Evolutionary conservation across 768 basidiomycete genomes (phyloP), one percentile per base, ranked within the genome.

Genomic region (Auricularia sp.): DNA sequence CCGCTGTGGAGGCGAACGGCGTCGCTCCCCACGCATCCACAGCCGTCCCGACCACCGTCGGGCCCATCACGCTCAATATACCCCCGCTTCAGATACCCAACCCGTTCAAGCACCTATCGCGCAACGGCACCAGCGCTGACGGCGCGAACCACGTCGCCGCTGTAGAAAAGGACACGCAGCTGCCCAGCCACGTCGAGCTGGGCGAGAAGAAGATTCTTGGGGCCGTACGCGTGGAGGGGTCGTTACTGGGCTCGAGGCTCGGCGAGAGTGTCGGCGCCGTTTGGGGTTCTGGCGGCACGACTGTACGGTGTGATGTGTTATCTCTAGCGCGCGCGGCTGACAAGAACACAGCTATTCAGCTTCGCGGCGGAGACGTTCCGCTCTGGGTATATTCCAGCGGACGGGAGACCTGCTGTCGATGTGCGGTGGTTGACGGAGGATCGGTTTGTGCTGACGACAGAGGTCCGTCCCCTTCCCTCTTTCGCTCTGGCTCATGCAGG

Each of bases 21-120:
- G 68, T 84, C 59, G 75, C 76, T 29, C 70, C 74, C 6, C 72
- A 77, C 42, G 78, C 81, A 16, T 79, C 63, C 3, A 12, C 61
- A 18, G 11, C 58, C 4, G 33, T 12, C 3, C 11, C 54, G 18
- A 29, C 47, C 21, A 21, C 42, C 21, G 3, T 61, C 4, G 43
- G 42, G 3, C 39, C 34, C n/a, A 63, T 51, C 5, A 29, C 42
- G 10, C 59, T 64, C 18, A 61, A 63, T 3, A 36, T 62, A 4
- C 61, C 56, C 35, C 60, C 63, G 39, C 36, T 64, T 0, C 59
- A 68, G 18, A 74, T 88, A n/a, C 78, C 86, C 6, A 87, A 85
- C 66, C 81, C 85, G 3, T 85, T 90, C 77, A 90, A 85, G 70
- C 42, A 56, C 54, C 61, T 67, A 33, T 42, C 47, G 16, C 36